Conservation (phyloP, 352 stramenopile genomes). For the Pythium graminicola region DNA sequence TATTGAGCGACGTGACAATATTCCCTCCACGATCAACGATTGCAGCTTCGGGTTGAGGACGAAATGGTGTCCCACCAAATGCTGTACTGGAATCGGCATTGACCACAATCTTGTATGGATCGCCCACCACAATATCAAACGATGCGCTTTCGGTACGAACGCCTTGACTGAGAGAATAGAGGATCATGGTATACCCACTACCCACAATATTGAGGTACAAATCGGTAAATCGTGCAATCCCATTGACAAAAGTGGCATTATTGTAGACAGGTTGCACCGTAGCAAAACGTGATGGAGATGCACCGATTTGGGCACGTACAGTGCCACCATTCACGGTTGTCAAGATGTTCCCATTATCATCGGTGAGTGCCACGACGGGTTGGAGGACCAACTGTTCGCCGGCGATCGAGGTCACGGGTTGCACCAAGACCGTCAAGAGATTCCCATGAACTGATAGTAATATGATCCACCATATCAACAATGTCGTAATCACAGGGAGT, state of each 20-base stretch:
- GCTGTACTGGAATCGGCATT: conserved; percentile 70
- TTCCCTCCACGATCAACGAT: conserved; percentile 81
- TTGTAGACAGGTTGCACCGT: conserved; percentile 38
- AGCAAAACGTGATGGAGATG: conserved; percentile 47
- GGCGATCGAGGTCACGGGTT: conserved; percentile 54
- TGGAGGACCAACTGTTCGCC: conserved; percentile 56
- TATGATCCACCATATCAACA: not conserved
- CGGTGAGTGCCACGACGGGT: conserved; percentile 61
- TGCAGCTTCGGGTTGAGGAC: conserved; percentile 61
- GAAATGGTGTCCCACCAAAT: conserved; percentile 66
- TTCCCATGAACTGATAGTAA: conserved; percentile 16
- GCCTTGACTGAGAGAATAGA: conserved; percentile 59
- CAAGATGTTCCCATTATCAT: conserved; percentile 74
- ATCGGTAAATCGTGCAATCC: conserved; percentile 60
- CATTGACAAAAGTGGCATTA: conserved; percentile 63
- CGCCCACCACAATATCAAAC: conserved; percentile 69
- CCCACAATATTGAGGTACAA: conserved; percentile 65
- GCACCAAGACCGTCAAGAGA: conserved; percentile 54
- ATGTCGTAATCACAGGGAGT: not conserved
- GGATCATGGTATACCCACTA: conserved; percentile 57
- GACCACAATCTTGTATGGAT: conserved; percentile 53
- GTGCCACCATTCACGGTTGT: conserved; percentile 45
- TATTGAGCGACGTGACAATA: conserved; percentile 34
- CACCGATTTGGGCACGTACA: conserved; percentile 48
- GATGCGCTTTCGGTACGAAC: conserved; percentile 57